Evolutionary conservation across 768 basidiomycete genomes (phyloP).

Genomic region (Phaffia tasmanica): DNA sequence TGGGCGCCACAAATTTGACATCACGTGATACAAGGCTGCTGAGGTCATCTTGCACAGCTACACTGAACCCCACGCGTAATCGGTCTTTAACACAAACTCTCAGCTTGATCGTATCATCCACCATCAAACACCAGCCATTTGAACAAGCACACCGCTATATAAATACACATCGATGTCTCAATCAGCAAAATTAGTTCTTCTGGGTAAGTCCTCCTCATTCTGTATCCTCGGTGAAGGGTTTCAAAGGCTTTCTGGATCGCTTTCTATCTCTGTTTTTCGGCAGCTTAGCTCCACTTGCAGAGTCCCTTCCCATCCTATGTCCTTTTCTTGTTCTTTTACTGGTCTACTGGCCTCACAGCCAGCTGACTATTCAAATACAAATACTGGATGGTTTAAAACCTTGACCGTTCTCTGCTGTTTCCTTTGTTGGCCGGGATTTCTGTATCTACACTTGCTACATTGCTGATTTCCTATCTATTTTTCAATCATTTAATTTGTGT

Average conservation of each 20-base stretch:
- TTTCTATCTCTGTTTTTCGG: background rate
- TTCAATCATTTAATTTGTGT: background rate
- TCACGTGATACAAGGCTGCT: too few relatives aligned
- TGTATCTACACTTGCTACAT: background rate
- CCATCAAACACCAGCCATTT: too few relatives aligned
- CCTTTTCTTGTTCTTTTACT: background rate
- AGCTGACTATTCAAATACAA: background rate
- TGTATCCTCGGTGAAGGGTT: background rate
- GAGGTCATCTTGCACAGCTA: too few relatives aligned
- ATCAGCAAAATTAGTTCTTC: conserved; percentile 66
- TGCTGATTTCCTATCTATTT: background rate
- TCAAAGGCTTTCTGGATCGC: too few relatives aligned
- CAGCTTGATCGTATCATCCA: too few relatives aligned
- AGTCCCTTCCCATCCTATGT: background rate
- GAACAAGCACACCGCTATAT: too few relatives aligned
- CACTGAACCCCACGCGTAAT: too few relatives aligned
- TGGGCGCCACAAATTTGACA: too few relatives aligned
- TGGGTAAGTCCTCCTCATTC: conserved; percentile 49
- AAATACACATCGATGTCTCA: background rate
- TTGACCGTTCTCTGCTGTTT: background rate
- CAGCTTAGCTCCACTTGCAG: background rate
- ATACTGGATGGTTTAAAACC: background rate
- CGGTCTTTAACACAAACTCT: too few relatives aligned
- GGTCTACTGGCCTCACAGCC: background rate
- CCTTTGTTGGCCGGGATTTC: background rate